Percentiles rank a stretch among this genome's conserved stretches.
These are phyloP conservation scores for Alternaria novae-zelandiae DNA, from an alignment of 2,329 filamentous ascomycete genomes.

Conservation along the genomic window DNA sequence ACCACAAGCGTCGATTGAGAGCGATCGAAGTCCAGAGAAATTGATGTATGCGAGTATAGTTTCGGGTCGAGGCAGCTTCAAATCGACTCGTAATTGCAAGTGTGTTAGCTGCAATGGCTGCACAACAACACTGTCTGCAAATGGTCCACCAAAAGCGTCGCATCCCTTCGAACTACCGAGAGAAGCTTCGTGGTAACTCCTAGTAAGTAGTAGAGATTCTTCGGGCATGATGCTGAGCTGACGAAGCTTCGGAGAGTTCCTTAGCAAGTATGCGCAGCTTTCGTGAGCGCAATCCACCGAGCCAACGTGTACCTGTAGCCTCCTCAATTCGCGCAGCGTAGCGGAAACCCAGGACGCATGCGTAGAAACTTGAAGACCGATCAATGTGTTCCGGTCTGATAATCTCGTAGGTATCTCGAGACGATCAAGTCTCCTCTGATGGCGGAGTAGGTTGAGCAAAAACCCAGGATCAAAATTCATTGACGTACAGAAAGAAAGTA, in stretches of 20 bases:
- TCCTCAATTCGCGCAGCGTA: not conserved
- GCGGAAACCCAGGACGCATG: not conserved
- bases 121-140: not conserved
- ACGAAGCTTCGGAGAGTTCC: not conserved
- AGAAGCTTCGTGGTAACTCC: not conserved
- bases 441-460: not conserved
- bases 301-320: not conserved
- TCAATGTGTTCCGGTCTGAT: not conserved
- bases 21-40: not conserved
- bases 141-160: not conserved
- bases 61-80: not conserved
- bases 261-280: not conserved
- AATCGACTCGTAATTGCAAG: not conserved
- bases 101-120: not conserved
- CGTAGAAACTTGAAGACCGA: not conserved
- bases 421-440: not conserved
- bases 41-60: not conserved
- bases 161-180: not conserved
- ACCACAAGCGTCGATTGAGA: not conserved
- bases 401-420: not conserved
- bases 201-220: not conserved
- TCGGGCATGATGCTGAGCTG: not conserved
- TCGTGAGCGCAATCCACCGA: not conserved
- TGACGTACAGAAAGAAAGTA: not conserved
- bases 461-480: not conserved